Conservation (phyloP, 2,329 filamentous ascomycete species). For the Fusarium nodosum region DNA sequence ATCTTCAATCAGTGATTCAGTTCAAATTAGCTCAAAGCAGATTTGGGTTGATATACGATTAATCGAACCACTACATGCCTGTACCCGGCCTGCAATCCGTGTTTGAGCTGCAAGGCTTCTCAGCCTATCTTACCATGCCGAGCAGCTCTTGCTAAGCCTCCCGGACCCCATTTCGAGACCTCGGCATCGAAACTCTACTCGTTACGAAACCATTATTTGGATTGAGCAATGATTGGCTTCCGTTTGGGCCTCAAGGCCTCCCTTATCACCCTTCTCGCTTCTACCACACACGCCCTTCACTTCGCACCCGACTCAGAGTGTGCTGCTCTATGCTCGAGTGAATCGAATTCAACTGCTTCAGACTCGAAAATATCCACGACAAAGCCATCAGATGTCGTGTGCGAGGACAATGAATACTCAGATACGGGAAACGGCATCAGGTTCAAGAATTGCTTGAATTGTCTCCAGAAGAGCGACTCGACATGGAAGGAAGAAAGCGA, state of each 20-base stretch:
- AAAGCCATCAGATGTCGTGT: constrained; percentile 62
- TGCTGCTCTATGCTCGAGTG: constrained; percentile 62
- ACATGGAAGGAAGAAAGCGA: constrained; percentile 28
- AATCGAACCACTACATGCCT: background rate
- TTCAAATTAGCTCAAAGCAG: background rate
- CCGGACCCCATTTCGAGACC: background rate
- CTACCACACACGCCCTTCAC: constrained; percentile 38
- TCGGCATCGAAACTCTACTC: background rate
- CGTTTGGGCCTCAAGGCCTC: background rate
- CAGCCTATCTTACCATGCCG: constrained; percentile 19
- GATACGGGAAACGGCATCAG: constrained; percentile 57
- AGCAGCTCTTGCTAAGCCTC: constrained; percentile 5
- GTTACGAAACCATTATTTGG: background rate
- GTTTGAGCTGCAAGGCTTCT: constrained; percentile 7
- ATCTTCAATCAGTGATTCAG: background rate
- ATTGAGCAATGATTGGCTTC: background rate
- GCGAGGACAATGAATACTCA: constrained; percentile 59
- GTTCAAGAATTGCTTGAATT: constrained; percentile 62
- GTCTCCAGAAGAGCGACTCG: constrained; percentile 60
- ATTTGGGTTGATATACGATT: constrained; percentile 4
- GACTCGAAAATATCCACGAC: constrained; percentile 58
- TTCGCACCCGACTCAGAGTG: constrained; percentile 67
- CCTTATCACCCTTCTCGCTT: background rate
- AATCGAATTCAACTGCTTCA: constrained; percentile 51
- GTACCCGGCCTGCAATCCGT: background rate